Conservation (phyloP, 2,329 filamentous ascomycete genomes). For the Thielaviopsis populi region DNA sequence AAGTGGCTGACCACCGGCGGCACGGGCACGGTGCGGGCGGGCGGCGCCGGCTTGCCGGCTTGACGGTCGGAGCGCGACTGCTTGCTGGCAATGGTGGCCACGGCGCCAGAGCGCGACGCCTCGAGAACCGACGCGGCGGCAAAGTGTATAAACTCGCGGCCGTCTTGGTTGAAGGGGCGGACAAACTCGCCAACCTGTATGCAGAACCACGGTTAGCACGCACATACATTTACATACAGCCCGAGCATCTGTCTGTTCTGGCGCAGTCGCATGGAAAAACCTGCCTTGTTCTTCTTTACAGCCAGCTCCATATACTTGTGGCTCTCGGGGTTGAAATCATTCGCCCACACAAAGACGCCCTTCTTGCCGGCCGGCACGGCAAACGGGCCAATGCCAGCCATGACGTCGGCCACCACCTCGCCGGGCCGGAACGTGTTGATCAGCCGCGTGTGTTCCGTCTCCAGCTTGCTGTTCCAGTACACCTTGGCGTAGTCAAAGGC, state of each 20-base stretch:
- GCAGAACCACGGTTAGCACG: background rate
- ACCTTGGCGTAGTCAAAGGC: conserved; percentile 89
- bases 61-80: conserved; percentile 25
- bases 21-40: conserved; percentile 33
- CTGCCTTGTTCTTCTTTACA: conserved; percentile 64
- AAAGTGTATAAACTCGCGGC: conserved; percentile 59
- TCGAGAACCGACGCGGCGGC: conserved; percentile 47
- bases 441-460: conserved; percentile 74
- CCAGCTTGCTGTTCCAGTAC: conserved; percentile 92
- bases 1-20: conserved; percentile 79
- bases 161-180: conserved; percentile 66
- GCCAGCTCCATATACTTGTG: conserved; percentile 57
- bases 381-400: conserved; percentile 95
- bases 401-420: conserved; percentile 86
- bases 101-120: conserved; percentile 36
- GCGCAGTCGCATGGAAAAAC: conserved; percentile 13
- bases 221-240: too few species aligned
- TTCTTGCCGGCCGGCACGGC: conserved; percentile 82
- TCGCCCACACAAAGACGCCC: conserved; percentile 85
- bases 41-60: conserved; percentile 22
- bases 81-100: conserved; percentile 35
- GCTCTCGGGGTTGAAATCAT: conserved; percentile 90
- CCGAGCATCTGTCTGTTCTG: conserved; percentile 9
- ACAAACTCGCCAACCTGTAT: conserved; percentile 51
- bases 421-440: conserved; percentile 63